Base-by-base conservation (phyloP, 345 rosid species). In the Salix dunnii region DNA sequence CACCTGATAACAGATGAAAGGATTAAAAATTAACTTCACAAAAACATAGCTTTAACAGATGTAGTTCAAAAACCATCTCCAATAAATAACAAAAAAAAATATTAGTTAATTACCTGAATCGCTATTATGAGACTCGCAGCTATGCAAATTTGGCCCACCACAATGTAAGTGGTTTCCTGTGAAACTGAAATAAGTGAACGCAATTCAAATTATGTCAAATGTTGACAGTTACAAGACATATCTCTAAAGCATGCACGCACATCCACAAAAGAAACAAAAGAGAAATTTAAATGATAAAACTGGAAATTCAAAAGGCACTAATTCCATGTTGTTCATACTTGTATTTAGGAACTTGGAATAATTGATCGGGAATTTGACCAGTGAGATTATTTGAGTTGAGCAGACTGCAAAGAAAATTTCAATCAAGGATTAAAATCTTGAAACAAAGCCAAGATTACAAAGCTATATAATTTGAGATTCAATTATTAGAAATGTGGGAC, bases 331-430 rank as follows among this genome's bases (percentile, higher is more conserved):
- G 31, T 65, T 51, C 90, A 4, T 95, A 95, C 99, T 95, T 91
- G 89, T 90, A 95, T 79, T 87, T 84, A 58, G 89, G 79, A 77
- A 91, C 80, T 71, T 71, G 74, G 83, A 96, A 92, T 61, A 96
- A 85, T 79, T 30, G 76, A 70, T 80, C 85, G 43, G 98, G 98
- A 88, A 96, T 89, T 83, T 84, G 88, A 58, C 98, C 98, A 4
- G 76, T 88, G 71, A 96, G 92, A 76, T 81, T 68, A 82, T 96
- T 96, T 17, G 92, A 93, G 80, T 89, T 90, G 38, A 93, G 92
- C 69, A 84, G 91, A 80, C 99, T 96, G 96, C 87, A 89, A 71
- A 78, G 51, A 73, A 30, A 72, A 68, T 40, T 67, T 72, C 68
- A 77, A 67, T 16, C 2, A 66, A 46, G 51, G 11, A 51, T 82